phyloP scores from a whole-genome alignment of 2,329 filamentous ascomycete genomes.

The Lachnellula cervina region DNA sequence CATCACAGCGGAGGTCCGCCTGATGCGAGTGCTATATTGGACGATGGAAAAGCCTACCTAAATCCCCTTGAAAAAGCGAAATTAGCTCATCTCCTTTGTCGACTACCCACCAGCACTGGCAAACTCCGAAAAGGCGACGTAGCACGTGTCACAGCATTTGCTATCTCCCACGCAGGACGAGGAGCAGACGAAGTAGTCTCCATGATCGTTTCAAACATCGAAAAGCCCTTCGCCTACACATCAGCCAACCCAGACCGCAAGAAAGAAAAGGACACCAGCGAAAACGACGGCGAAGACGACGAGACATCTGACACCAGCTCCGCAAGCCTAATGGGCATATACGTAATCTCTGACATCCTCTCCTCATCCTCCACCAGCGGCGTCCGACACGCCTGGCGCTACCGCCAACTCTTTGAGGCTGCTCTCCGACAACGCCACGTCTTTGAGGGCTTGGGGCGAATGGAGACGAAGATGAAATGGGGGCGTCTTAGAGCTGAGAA shows the following conservation, averaged over 20 bases:
- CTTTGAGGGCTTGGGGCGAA: constrained; percentile 58
- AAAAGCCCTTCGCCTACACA: constrained; percentile 69
- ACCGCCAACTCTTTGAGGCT: constrained; percentile 59
- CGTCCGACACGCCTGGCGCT: constrained; percentile 64
- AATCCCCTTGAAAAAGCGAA: constrained; percentile 81
- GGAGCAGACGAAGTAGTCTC: constrained; percentile 91
- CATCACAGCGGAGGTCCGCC: constrained; percentile 41
- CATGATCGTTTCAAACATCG: constrained; percentile 77
- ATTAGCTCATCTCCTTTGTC: constrained; percentile 75
- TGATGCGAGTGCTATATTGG: constrained; percentile 24
- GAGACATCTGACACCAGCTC: constrained; percentile 61
- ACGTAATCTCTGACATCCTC: constrained; percentile 68
- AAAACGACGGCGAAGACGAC: constrained; percentile 36
- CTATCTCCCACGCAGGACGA: constrained; percentile 77
- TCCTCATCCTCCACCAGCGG: constrained; percentile 58
- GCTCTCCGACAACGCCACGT: constrained; percentile 53
- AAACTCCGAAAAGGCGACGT: constrained; percentile 80
- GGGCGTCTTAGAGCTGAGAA: constrained; percentile 62
- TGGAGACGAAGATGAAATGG: constrained; percentile 61
- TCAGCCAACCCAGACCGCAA: constrained; percentile 59
- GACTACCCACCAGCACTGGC: constrained; percentile 70
- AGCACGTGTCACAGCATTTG: constrained; percentile 80
- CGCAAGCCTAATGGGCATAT: constrained; percentile 75
- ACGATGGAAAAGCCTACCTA: constrained; percentile 52
- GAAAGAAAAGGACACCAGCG: constrained; percentile 35